Conservation (phyloP, 164 flowering plant species). For the Stephania japonica region DNA sequence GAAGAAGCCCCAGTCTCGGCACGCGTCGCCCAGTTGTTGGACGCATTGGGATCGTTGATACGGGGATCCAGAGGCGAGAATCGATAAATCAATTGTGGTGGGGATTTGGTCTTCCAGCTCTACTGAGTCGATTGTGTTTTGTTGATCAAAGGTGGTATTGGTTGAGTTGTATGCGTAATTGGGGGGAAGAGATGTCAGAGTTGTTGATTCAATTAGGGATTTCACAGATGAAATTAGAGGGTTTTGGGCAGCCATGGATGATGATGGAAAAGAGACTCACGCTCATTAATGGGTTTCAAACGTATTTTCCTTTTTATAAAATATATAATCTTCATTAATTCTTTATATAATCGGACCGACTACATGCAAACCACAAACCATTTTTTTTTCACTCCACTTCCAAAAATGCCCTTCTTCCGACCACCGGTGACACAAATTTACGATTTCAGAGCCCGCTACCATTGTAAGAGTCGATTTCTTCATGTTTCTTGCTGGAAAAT, state of each 20-base stretch:
- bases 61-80: constrained; percentile 32
- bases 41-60: constrained; percentile 42
- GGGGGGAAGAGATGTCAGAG: constrained; percentile 27
- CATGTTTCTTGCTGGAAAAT: no score
- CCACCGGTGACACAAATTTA: no score
- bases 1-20: constrained; percentile 85
- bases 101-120: constrained; percentile 24
- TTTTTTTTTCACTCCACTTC: no score
- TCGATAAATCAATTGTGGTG: constrained; percentile 30
- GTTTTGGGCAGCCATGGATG: neutral
- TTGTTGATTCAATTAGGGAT: constrained; percentile 22
- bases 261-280: neutral
- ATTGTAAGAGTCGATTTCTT: no score
- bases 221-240: constrained; percentile 8
- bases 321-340: no score
- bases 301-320: no score
- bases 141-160: neutral
- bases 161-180: constrained; percentile 13
- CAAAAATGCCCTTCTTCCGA: no score
- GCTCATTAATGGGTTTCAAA: no score
- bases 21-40: constrained; percentile 44
- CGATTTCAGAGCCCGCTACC: no score
- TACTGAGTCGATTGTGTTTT: neutral
- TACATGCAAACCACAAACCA: no score
- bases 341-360: no score